phyloP scores from a whole-genome alignment of 805 yeast species.

The Henningerozyma blattae region DNA sequence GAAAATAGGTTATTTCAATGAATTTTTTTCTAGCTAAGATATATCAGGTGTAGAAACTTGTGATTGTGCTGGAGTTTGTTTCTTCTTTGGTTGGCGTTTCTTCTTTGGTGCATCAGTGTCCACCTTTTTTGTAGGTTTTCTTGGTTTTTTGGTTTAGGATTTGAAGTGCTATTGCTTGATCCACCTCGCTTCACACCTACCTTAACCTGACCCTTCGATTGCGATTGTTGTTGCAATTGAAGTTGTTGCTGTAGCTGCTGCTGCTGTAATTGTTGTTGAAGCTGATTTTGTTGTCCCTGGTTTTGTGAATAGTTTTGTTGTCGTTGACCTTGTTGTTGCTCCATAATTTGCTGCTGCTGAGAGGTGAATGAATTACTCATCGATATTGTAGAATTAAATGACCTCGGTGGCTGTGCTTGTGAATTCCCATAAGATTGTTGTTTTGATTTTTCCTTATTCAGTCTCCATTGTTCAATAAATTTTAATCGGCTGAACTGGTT shows the following conservation, averaged over 20 bases:
- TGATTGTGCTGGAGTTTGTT: slow-evolving; percentile 3
- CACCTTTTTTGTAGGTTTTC: slow-evolving; percentile 20
- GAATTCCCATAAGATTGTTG: slow-evolving; percentile 26
- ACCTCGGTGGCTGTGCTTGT: slow-evolving; percentile 6
- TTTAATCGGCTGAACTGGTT: slow-evolving; percentile 76
- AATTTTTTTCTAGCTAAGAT: too few relatives aligned
- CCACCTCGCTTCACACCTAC: slow-evolving; percentile 1
- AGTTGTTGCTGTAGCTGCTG: too few relatives aligned
- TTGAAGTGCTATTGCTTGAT: slow-evolving; percentile 3
- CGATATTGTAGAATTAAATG: slow-evolving; percentile 22
- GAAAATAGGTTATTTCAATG: too few relatives aligned
- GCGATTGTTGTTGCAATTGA: slow-evolving; percentile 2
- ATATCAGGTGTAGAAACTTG: neutral
- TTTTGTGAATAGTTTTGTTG: slow-evolving; percentile 9
- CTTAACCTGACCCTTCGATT: slow-evolving; percentile 4
- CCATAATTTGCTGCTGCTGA: slow-evolving; percentile 21
- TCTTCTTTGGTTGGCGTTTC: slow-evolving; percentile 19
- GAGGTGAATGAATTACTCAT: slow-evolving; percentile 20
- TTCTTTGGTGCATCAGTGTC: slow-evolving; percentile 17
- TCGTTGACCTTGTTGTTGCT: slow-evolving; percentile 22
- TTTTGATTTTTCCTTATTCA: slow-evolving; percentile 45
- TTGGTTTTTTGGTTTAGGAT: slow-evolving; percentile 21
- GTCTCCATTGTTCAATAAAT: slow-evolving; percentile 77
- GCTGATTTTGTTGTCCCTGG: slow-evolving; percentile 3
- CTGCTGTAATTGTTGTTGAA: slow-evolving; percentile 18